A percentile compares a stretch with the other conserved stretches of the same genome.
phyloP scores from a whole-genome alignment of 1,284 basidiomycete species.

The Heliocybe sulcata region DNA sequence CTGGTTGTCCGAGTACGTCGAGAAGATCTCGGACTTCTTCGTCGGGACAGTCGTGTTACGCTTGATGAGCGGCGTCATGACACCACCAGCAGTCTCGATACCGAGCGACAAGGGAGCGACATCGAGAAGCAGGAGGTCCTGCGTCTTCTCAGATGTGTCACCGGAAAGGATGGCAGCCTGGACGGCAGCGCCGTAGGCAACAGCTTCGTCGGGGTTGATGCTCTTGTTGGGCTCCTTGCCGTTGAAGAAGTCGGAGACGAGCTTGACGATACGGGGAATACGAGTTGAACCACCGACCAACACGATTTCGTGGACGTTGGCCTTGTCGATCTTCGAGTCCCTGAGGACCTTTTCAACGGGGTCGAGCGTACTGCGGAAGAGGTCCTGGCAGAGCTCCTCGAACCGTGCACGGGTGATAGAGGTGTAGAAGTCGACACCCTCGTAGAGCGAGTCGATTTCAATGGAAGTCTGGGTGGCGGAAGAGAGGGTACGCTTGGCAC shows the following conservation, averaged over 20 bases:
- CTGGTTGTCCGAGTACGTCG: constrained; percentile 99
- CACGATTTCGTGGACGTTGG: constrained; percentile 93
- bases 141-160: constrained; percentile 97
- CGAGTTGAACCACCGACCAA: constrained; percentile 98
- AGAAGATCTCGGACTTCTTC: constrained; percentile 99
- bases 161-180: constrained; percentile 98
- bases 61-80: constrained; percentile 97
- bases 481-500: constrained; percentile 97
- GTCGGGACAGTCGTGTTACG: constrained; percentile 99
- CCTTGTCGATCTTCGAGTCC: constrained; percentile 97
- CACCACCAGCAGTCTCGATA: constrained; percentile 99
- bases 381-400: constrained; percentile 96
- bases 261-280: constrained; percentile 97
- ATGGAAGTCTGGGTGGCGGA: constrained; percentile 96
- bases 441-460: constrained; percentile 97
- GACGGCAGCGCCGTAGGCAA: constrained; percentile 98
- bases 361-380: constrained; percentile 96
- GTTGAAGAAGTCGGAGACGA: constrained; percentile 98
- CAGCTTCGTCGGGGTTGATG: constrained; percentile 99
- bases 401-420: constrained; percentile 98
- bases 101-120: constrained; percentile 94
- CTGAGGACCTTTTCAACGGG: constrained; percentile 98
- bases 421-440: constrained; percentile 98
- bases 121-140: constrained; percentile 95
- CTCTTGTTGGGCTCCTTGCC: constrained; percentile 94